phyloP scores from a whole-genome alignment of 345 rosid genomes.

The Firmiana major region DNA sequence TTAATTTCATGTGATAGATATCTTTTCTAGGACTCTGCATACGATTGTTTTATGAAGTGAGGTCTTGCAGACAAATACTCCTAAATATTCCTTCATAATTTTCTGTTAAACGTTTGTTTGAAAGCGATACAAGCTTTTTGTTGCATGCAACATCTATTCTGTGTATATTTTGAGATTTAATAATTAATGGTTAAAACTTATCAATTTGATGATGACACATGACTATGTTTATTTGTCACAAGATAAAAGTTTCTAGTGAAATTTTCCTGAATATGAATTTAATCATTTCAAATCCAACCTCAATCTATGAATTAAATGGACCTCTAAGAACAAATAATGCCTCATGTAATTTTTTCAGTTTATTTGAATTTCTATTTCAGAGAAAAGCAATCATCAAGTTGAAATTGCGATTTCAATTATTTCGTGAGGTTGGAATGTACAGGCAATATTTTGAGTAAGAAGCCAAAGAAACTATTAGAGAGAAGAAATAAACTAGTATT shows the following conservation, averaged over 20 bases:
- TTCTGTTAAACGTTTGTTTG: background rate
- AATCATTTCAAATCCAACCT: background rate
- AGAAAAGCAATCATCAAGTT: background rate
- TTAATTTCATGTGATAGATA: background rate
- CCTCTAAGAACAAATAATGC: background rate
- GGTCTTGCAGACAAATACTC: background rate
- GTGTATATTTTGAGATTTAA: background rate
- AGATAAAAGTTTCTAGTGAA: background rate
- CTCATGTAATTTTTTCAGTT: background rate
- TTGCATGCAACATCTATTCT: background rate
- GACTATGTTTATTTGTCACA: background rate
- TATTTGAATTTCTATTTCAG: background rate
- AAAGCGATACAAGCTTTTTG: background rate
- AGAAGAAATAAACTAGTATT: background rate
- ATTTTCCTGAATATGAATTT: background rate
- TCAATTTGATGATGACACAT: background rate
- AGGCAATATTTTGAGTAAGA: background rate
- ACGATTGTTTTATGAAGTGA: background rate
- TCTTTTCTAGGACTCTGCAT: background rate
- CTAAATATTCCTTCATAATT: background rate
- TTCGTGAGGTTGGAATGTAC: background rate
- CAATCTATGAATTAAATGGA: background rate
- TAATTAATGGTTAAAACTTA: background rate
- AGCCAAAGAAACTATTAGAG: background rate
- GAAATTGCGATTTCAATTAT: background rate